A percentile compares a stretch with the other conserved stretches of the same genome.
These are phyloP conservation scores for Pistacia atlantica DNA, from an alignment of 345 rosid species.

Conservation along the genomic window DNA sequence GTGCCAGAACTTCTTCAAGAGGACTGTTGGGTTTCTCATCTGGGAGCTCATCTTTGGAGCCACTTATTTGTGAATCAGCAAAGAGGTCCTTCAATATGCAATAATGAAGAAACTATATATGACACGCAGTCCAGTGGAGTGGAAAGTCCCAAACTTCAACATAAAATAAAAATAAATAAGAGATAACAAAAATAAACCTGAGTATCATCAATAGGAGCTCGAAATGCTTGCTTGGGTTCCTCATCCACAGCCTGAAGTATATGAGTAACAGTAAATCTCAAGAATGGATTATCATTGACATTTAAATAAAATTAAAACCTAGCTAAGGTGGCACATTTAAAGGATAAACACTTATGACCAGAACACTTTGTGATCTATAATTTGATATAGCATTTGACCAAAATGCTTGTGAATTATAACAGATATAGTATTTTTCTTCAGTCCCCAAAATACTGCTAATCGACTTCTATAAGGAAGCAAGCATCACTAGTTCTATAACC, in stretches of 20 bases:
- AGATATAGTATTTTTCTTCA: background rate
- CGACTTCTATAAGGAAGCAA: background rate
- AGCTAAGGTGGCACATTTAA: background rate
- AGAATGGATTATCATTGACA: background rate
- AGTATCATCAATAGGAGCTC: conserved; percentile 55
- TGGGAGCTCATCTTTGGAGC: conserved; percentile 43
- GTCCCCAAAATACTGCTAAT: background rate
- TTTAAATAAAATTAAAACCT: background rate
- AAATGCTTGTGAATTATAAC: background rate
- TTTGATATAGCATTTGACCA: background rate
- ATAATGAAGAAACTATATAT: conserved; percentile 3
- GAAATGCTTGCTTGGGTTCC: conserved; percentile 41
- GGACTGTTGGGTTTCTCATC: conserved; percentile 55
- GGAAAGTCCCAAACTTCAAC: conserved; percentile 2
- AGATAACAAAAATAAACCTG: conserved; percentile 39
- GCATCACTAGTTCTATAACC: too few relatives aligned
- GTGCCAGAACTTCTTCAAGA: conserved; percentile 68
- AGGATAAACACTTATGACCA: background rate
- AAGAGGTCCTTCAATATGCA: conserved; percentile 53
- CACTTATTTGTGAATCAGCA: conserved; percentile 47
- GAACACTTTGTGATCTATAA: too few relatives aligned
- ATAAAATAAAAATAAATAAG: background rate
- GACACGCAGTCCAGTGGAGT: conserved; percentile 6
- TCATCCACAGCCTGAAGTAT: conserved; percentile 37
- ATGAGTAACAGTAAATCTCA: background rate